Conservation (phyloP, 1,284 basidiomycete genomes). For the Ustilago lituana region DNA sequence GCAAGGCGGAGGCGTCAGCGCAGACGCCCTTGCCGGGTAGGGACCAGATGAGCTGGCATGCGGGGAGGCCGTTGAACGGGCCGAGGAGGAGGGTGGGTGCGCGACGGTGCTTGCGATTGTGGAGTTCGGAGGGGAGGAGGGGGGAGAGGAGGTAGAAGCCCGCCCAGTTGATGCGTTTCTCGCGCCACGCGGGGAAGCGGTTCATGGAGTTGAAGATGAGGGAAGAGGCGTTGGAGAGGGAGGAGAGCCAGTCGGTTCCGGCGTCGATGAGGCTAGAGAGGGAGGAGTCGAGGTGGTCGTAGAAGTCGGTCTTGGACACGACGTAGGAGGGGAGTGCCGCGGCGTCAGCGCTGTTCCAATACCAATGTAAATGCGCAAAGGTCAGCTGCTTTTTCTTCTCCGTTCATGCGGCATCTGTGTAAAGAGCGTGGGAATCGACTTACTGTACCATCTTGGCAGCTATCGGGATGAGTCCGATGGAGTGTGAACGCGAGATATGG, state of each 20-base stretch:
- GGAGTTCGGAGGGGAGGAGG: conserved; percentile 54
- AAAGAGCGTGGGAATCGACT: background rate
- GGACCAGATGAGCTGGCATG: conserved; percentile 65
- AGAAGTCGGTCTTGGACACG: conserved; percentile 63
- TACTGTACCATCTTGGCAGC: conserved; percentile 26
- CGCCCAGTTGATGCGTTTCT: conserved; percentile 65
- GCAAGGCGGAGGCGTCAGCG: conserved; percentile 62
- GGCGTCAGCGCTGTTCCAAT: conserved; percentile 69
- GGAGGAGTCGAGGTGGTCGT: conserved; percentile 64
- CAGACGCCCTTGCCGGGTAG: conserved; percentile 67
- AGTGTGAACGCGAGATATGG: background rate
- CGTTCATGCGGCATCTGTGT: too few relatives aligned
- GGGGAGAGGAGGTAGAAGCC: conserved; percentile 69
- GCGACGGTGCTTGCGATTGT: background rate
- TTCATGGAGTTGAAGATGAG: conserved; percentile 63
- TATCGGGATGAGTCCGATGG: too few relatives aligned
- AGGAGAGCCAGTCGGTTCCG: conserved; percentile 59
- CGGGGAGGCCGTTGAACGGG: conserved; percentile 69
- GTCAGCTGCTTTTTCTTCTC: too few relatives aligned
- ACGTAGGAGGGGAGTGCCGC: conserved; percentile 77
- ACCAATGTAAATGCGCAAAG: too few relatives aligned
- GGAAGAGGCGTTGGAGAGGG: conserved; percentile 63
- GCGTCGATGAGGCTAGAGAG: conserved; percentile 61
- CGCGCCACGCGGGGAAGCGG: conserved; percentile 49
- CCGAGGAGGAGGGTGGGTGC: conserved; percentile 65